Evolutionary conservation across 495 filamentous ascomycete genomes (phyloP).

Genomic region (Recurvomyces mirabilis): DNA sequence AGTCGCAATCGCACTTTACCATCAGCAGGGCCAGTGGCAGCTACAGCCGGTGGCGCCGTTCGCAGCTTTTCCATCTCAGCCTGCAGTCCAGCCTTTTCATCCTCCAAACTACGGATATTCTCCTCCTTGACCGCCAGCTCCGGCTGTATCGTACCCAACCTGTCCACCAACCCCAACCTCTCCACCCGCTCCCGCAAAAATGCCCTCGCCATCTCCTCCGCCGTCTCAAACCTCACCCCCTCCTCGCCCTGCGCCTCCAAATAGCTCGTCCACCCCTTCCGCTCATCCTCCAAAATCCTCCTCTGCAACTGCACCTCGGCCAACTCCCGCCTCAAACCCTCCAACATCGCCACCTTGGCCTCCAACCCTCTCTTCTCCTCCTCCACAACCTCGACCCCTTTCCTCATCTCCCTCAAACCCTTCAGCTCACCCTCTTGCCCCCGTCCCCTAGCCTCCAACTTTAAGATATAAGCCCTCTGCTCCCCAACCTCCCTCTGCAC

Average conservation of each 20-base stretch:
- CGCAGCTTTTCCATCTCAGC: constrained; percentile 62
- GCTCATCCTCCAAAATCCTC: constrained; percentile 80
- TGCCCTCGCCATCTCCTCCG: constrained; percentile 76
- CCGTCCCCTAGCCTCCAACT: constrained; percentile 65
- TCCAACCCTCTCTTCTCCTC: constrained; percentile 86
- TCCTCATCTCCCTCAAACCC: constrained; percentile 63
- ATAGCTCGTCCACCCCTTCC: constrained; percentile 74
- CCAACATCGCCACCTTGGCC: constrained; percentile 61
- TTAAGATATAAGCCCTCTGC: constrained; percentile 79
- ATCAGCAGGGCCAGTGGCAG: constrained; percentile 26
- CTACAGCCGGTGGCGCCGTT: constrained; percentile 31
- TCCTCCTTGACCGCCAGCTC: constrained; percentile 73
- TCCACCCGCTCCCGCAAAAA: constrained; percentile 72
- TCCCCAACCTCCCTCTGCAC: constrained; percentile 80
- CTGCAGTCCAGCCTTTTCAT: constrained; percentile 48
- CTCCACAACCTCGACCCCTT: constrained; percentile 84
- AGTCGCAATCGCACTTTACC: constrained; percentile 54
- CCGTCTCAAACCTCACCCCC: constrained; percentile 67
- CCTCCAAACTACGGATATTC: constrained; percentile 58
- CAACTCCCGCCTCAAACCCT: constrained; percentile 61
- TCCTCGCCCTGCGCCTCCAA: constrained; percentile 53
- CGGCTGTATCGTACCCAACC: constrained; percentile 63
- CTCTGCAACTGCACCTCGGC: constrained; percentile 68
- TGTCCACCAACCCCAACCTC: constrained; percentile 63
- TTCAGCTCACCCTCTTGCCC: constrained; percentile 73